A percentile compares a stretch with the other conserved stretches of the same genome.
Conservation (phyloP, 768 basidiomycete genomes). For the Trametes coccinea region DNA sequence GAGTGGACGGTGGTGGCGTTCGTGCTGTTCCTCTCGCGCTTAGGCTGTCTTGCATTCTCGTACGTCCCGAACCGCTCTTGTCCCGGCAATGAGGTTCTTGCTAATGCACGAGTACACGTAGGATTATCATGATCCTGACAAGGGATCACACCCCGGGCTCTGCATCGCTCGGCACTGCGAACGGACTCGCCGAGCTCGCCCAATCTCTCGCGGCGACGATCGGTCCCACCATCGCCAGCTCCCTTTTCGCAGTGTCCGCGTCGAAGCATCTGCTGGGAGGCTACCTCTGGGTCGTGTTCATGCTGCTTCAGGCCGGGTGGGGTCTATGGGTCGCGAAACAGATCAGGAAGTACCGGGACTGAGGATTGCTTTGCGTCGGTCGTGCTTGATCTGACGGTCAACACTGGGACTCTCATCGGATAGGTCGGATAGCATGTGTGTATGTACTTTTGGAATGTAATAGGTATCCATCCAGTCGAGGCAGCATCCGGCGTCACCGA, state of each 20-base stretch:
- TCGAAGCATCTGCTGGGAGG: conserved; percentile 25
- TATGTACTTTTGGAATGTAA: neutral
- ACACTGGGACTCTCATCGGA: neutral
- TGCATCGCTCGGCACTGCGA: conserved; percentile 33
- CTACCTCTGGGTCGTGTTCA: conserved; percentile 30
- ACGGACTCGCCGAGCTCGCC: conserved; percentile 37
- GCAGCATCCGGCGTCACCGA: neutral
- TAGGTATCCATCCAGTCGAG: neutral
- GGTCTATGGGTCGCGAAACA: conserved; percentile 22
- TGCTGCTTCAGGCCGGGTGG: conserved; percentile 22
- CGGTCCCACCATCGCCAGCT: conserved; percentile 32
- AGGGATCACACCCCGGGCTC: conserved; percentile 31
- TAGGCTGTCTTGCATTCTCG: conserved; percentile 55
- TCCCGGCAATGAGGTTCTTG: neutral
- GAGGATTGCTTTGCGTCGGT: neutral
- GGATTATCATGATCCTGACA: conserved; percentile 35
- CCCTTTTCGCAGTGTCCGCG: conserved; percentile 32
- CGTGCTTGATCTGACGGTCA: neutral
- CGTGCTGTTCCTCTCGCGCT: conserved; percentile 45
- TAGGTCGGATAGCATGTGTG: neutral
- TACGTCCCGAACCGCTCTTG: conserved; percentile 34
- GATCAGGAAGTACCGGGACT: conserved; percentile 26
- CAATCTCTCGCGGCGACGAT: conserved; percentile 31
- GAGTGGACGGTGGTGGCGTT: conserved; percentile 54
- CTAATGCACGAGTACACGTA: neutral